These are phyloP conservation scores for Ramularia collo-cygni DNA, from an alignment of 2,329 filamentous ascomycete genomes.

Conservation along the genomic window DNA sequence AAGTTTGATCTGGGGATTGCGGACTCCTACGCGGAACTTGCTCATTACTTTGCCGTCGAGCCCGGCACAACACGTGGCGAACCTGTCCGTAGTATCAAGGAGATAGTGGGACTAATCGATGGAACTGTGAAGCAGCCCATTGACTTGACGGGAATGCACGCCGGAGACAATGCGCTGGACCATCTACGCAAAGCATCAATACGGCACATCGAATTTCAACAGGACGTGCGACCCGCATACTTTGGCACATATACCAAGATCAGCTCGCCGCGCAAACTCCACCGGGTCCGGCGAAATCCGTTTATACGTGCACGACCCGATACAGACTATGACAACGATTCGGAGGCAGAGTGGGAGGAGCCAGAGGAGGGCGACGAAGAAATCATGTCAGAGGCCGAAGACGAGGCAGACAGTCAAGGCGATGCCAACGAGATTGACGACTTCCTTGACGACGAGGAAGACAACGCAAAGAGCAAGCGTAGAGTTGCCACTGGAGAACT, in stretches of 20 bases:
- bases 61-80: conserved; percentile 15
- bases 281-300: conserved; percentile 49
- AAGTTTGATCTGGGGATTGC: conserved; percentile 27
- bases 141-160: conserved; percentile 35
- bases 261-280: conserved; percentile 39
- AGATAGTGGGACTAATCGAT: conserved; percentile 39
- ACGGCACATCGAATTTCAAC: conserved; percentile 56
- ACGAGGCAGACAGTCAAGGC: conserved; percentile 61
- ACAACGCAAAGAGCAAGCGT: conserved; percentile 53
- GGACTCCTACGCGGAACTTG: conserved; percentile 13
- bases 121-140: conserved; percentile 36
- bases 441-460: conserved; percentile 80
- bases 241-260: conserved; percentile 64
- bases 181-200: conserved; percentile 45
- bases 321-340: conserved; percentile 77
- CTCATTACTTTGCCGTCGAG: conserved; percentile 14
- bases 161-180: conserved; percentile 15
- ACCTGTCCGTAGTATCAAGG: conserved; percentile 14
- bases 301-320: conserved; percentile 50
- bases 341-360: conserved; percentile 77
- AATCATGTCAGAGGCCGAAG: conserved; percentile 57
- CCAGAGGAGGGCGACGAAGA: conserved; percentile 63
- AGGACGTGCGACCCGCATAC: conserved; percentile 61
- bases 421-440: conserved; percentile 83
- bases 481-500: conserved; percentile 59